Conservation (phyloP, 495 filamentous ascomycete genomes). For the Talaromyces borbonicus region DNA sequence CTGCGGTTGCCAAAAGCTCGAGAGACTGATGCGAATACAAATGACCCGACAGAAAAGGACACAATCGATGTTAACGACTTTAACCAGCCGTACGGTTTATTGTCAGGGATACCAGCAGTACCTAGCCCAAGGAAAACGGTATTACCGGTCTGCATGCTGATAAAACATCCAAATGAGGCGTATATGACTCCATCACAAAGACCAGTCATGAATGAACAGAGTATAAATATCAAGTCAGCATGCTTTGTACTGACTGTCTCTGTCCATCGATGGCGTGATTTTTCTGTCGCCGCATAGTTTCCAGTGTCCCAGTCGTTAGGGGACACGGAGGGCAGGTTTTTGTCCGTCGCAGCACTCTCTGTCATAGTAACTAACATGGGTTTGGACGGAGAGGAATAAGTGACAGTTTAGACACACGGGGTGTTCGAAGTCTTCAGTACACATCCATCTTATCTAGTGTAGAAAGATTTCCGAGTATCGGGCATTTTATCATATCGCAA, state of each 20-base stretch:
- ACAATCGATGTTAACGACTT: constrained; percentile 49
- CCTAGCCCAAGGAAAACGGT: constrained; percentile 60
- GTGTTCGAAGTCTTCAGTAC: too few species aligned
- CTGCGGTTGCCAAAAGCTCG: constrained; percentile 25
- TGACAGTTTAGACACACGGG: too few species aligned
- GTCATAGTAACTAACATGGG: neutral
- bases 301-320: neutral
- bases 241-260: constrained; percentile 30
- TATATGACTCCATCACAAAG: constrained; percentile 53
- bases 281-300: neutral
- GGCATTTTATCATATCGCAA: too few species aligned
- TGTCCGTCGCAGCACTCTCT: neutral
- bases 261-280: constrained; percentile 17
- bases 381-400: neutral
- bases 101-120: constrained; percentile 39
- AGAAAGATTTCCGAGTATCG: too few species aligned
- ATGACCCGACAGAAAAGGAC: constrained; percentile 46
- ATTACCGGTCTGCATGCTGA: constrained; percentile 59
- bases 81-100: constrained; percentile 51
- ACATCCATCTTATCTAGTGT: too few species aligned
- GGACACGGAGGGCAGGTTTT: neutral
- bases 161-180: constrained; percentile 52
- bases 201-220: constrained; percentile 47
- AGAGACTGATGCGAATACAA: constrained; percentile 33
- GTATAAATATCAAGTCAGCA: constrained; percentile 44